These are phyloP conservation scores for Colletotrichum sp. DNA, from an alignment of 2,329 filamentous ascomycete species.

Conservation along the genomic window DNA sequence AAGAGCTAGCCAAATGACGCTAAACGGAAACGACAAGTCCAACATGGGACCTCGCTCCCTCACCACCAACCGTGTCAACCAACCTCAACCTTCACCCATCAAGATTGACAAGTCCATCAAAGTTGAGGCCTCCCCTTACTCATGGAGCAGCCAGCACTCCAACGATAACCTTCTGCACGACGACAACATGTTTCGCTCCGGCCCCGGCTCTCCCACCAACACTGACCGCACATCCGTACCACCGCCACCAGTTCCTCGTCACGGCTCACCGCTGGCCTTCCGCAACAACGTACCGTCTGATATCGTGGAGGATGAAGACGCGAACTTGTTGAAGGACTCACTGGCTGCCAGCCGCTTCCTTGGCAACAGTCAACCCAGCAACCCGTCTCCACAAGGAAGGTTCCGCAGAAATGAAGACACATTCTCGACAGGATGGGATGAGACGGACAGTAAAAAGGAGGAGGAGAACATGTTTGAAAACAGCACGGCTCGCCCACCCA, in stretches of 20 bases:
- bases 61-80: slow-evolving; percentile 49
- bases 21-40: slow-evolving; percentile 40
- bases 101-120: slow-evolving; percentile 50
- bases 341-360: slow-evolving; percentile 55
- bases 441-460: slow-evolving; percentile 30
- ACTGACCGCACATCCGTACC: slow-evolving; percentile 36
- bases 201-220: slow-evolving; percentile 33
- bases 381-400: slow-evolving; percentile 24
- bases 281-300: slow-evolving; percentile 39
- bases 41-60: slow-evolving; percentile 45
- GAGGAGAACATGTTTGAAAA: slow-evolving; percentile 64
- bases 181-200: slow-evolving; percentile 47
- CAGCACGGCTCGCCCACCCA: slow-evolving; percentile 36
- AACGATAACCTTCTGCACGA: slow-evolving; percentile 51
- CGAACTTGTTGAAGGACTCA: slow-evolving; percentile 57
- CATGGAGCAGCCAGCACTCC: slow-evolving; percentile 57
- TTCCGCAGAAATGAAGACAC: slow-evolving; percentile 48
- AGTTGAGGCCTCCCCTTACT: slow-evolving; percentile 51
- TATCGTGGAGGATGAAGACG: slow-evolving; percentile 56
- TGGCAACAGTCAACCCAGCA: slow-evolving; percentile 14
- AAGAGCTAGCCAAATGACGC: slow-evolving; percentile 54
- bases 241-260: slow-evolving; percentile 46
- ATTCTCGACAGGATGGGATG: slow-evolving; percentile 32
- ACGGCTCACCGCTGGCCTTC: slow-evolving; percentile 34
- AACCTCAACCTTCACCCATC: slow-evolving; percentile 49